Base-by-base conservation (phyloP, 306 rosid genomes). In the Morella rubra region DNA sequence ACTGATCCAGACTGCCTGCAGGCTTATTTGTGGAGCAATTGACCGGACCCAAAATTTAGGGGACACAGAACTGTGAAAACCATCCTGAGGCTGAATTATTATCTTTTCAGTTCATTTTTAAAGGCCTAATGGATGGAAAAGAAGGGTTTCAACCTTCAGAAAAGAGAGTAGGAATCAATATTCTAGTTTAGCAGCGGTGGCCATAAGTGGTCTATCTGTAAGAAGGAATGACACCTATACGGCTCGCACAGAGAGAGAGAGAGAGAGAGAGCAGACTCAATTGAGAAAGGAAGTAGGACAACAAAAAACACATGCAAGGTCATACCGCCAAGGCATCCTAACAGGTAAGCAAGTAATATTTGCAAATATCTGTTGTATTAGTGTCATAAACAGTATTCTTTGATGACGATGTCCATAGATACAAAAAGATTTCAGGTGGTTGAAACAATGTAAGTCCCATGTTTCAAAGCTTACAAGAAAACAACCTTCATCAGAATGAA, bases 1-100 rank as follows among this genome's bases (percentile, higher is more conserved):
- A 58, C 9, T 58, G 41, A 58, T 37, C 24, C 3, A 65, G 49
- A 65, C 45, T 65, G 15, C 3, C 27, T 6, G 14, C 50, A 41
- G 27, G 69, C 69, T 62, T 8, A 37, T 62, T 62, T 37, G 44
- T 62, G 69, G 69, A 62, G 12, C 68, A 61, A 65, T 24, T 65
- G 70, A 65, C 45, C 49, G 41, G 69, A 41, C 49, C 20, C 49
- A 65, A 64, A 65, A 16, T 27, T 42, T 65, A 65, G 42, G 12
- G 12, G 66, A 60, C 40, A 18, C 16, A 27, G n/a, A 27, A 60
- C 40, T 27, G 1, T 18, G 1, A 59, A 3, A 24, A 59, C 24
- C 16, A 22, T 59, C 42, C 42, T 27, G 40, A 41, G 66, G 18
- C 65, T 20, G 40, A 19, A 59, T 1, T 24, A 12, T 65, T 65